Percentiles rank a stretch among this genome's conserved stretches.
Evolutionary conservation across 208 protist species (phyloP).

Genomic region (Acanthamoeba sp.): DNA sequence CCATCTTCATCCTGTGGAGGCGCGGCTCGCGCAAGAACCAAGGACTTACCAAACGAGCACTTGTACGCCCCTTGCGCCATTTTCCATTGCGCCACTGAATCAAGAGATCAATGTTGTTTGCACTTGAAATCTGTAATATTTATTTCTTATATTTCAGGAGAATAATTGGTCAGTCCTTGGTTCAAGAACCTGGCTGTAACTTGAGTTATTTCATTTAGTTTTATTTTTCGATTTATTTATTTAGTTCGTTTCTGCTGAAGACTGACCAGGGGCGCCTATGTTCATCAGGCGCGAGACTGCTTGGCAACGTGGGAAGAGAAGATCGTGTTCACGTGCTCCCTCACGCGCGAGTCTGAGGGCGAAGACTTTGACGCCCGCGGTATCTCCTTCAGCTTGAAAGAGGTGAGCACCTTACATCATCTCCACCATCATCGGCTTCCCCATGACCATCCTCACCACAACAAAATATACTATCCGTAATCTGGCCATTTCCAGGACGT

Average conservation of each 20-base stretch:
- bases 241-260: background rate
- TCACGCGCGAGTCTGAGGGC: slow-evolving; percentile 38
- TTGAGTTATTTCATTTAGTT: background rate
- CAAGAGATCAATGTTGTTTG: too few species aligned
- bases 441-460: too few species aligned
- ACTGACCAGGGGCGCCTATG: background rate
- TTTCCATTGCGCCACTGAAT: background rate
- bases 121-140: background rate
- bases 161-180: too few species aligned
- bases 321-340: slow-evolving; percentile 63
- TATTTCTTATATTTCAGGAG: background rate
- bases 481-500: slow-evolving; percentile 25
- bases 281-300: background rate
- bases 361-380: slow-evolving; percentile 44
- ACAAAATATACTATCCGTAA: background rate
- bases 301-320: slow-evolving; percentile 69
- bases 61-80: background rate
- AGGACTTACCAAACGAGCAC: slow-evolving; percentile 67
- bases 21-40: slow-evolving; percentile 67
- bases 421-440: too few species aligned
- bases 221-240: background rate
- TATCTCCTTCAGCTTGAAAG: slow-evolving; percentile 68
- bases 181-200: too few species aligned
- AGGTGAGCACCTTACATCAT: background rate
- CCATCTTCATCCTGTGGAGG: slow-evolving; percentile 63